Evolutionary conservation across 2,329 filamentous ascomycete genomes (phyloP), one percentile per base, ranked within the genome.

Genomic region (Ceratocystis harringtonii): DNA sequence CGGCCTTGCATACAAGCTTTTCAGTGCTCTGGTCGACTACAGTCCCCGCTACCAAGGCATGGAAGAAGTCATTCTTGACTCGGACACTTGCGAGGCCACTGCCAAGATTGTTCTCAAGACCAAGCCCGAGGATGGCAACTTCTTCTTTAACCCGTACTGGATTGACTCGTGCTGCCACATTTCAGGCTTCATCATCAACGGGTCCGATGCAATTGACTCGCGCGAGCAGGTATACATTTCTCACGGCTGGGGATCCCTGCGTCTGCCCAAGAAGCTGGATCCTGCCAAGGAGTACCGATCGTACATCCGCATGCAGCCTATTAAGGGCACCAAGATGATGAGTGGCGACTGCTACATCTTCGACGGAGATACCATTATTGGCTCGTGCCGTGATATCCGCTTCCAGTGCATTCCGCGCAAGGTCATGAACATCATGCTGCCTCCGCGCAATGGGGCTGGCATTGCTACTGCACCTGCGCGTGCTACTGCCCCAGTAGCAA

Each of bases 1-100:
- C 30, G 87, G 87, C 43, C 83, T 91, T 76, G 86, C 87, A 15
- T 94, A 94, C 80, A 92, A 91, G 76, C 80, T 84, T 0, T 83
- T 84, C 70, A 70, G 73, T 10, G 78, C 80, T 52, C 74, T 85
- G 0, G 83, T 85, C 5, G 80, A 84, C 70, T 86, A 84, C 68
- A 75, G 78, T 17, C 72, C 71, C 7, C 76, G 76, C 45, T 86
- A 82, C 71, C 77, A 76, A 63, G 83, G 81, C 28, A 84, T 85
- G 75, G 78, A 84, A 48, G 80, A 83, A 65, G 81, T 85, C 5
- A 78, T 84, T 44, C 75, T 85, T 1, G 70, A 72, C 52, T 83
- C 82, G 68, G 76, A 82, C 17, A 79, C 79, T 32, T 76, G 77
- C 52, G 78, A 80, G 41, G 76, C 82, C 36, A 80, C 87, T 50